Evolutionary conservation across 305 asterid genomes (phyloP).

Genomic region (Rubia tinctorum): DNA sequence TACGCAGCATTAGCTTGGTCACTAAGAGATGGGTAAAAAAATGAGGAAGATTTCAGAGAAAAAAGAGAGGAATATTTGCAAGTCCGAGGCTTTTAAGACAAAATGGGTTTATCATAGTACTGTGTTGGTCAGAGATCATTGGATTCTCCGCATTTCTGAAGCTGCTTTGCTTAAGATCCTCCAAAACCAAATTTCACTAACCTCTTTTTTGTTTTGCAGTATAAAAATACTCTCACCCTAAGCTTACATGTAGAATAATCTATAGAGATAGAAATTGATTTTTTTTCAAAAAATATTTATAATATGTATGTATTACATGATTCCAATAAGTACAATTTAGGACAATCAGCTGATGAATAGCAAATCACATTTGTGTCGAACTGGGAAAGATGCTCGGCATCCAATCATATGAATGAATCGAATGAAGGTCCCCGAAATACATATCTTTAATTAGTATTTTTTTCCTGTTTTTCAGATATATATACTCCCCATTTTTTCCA

Average conservation of each 20-base stretch:
- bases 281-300: no score
- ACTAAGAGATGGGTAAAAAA: no score
- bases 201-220: no score
- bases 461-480: neutral
- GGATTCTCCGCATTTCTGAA: slow-evolving; percentile 29
- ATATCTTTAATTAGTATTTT: neutral
- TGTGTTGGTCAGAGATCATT: slow-evolving; percentile 19
- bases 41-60: no score
- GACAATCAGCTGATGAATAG: no score
- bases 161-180: slow-evolving; percentile 4
- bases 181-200: neutral
- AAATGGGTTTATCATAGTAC: slow-evolving; percentile 17
- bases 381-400: neutral
- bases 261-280: no score
- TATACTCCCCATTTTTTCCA: neutral
- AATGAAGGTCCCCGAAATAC: neutral
- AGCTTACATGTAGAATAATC: neutral
- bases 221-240: neutral
- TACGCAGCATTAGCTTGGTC: neutral
- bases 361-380: neutral
- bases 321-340: no score
- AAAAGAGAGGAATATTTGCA: slow-evolving; percentile 20
- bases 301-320: no score
- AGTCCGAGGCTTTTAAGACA: slow-evolving; percentile 24
- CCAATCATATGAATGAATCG: neutral